Conservation (phyloP, 805 yeast species). For the Debaryomyces hansenii region DNA sequence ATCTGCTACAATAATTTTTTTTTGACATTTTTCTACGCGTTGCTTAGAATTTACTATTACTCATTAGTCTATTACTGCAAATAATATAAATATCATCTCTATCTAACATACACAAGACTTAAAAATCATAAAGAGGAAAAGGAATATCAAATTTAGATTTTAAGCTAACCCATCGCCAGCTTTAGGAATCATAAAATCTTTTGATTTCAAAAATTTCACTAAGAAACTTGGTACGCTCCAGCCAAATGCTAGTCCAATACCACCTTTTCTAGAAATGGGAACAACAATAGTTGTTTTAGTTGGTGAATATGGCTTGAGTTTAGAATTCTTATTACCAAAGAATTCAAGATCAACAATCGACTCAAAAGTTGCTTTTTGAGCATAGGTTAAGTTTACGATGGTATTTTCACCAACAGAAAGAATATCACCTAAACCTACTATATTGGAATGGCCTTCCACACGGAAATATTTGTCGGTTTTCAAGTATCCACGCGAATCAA, state of each 20-base stretch:
- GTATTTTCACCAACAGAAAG: conserved; percentile 20
- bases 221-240: conserved; percentile 27
- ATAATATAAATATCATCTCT: too few relatives aligned
- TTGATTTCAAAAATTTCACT: conserved; percentile 25
- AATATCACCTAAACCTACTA: conserved; percentile 38
- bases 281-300: conserved; percentile 17
- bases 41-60: too few relatives aligned
- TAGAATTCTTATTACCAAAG: conserved; percentile 9
- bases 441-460: conserved; percentile 23
- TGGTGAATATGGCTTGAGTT: conserved; percentile 12
- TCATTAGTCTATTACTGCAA: too few relatives aligned
- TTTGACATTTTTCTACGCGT: too few relatives aligned
- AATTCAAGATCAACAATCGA: conserved; percentile 12
- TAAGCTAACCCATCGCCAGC: conserved; percentile 17
- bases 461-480: conserved; percentile 24
- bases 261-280: conserved; percentile 37
- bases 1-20: too few relatives aligned
- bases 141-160: not conserved
- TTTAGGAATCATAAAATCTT: conserved; percentile 24
- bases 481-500: conserved; percentile 29
- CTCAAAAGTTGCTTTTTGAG: conserved; percentile 18
- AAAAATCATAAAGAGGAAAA: too few relatives aligned
- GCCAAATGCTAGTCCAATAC: conserved; percentile 34
- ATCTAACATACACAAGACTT: too few relatives aligned
- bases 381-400: conserved; percentile 24